A percentile compares a stretch with the other conserved stretches of the same genome.
Evolutionary conservation across 139 green algal genomes (phyloP).

Genomic region (Auxenochlorella pyrenoidosa): DNA sequence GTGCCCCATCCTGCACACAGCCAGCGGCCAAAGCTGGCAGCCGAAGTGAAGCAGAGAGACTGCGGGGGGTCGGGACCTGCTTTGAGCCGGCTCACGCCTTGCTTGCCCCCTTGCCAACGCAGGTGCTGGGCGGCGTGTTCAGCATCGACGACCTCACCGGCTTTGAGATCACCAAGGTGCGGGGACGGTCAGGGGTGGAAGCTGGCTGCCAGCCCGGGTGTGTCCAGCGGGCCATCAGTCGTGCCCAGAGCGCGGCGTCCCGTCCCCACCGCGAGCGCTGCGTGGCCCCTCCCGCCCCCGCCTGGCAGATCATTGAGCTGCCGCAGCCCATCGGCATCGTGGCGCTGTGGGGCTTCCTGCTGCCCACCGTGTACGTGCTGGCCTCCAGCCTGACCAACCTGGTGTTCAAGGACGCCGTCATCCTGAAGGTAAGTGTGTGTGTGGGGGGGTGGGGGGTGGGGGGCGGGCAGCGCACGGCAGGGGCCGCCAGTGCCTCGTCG

Average conservation of each 20-base stretch:
- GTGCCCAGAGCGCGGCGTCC: too few relatives aligned
- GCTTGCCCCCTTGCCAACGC: not conserved
- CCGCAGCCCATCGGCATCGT: conserved; percentile 84
- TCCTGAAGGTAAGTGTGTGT: conserved; percentile 66
- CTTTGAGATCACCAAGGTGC: conserved; percentile 79
- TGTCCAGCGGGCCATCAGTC: not conserved
- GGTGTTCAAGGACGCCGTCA: conserved; percentile 81
- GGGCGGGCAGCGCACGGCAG: too few relatives aligned
- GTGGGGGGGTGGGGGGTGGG: not conserved
- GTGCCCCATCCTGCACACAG: too few relatives aligned
- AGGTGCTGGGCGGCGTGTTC: conserved; percentile 82
- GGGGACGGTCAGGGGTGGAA: conserved; percentile 39
- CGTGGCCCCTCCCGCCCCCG: too few relatives aligned
- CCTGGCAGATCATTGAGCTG: conserved; percentile 60
- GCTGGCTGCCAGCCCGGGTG: too few relatives aligned
- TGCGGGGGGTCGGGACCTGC: too few relatives aligned
- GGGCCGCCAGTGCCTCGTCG: too few relatives aligned
- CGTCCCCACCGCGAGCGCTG: too few relatives aligned
- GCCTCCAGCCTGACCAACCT: conserved; percentile 83
- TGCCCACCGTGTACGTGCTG: conserved; percentile 84
- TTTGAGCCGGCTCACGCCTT: too few relatives aligned
- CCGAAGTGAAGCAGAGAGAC: too few relatives aligned
- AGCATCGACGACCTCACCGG: conserved; percentile 85
- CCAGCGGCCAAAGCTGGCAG: too few relatives aligned
- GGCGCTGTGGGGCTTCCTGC: conserved; percentile 85